Base-by-base conservation (phyloP, 139 green algal species). In the Micractinium sp. region DNA sequence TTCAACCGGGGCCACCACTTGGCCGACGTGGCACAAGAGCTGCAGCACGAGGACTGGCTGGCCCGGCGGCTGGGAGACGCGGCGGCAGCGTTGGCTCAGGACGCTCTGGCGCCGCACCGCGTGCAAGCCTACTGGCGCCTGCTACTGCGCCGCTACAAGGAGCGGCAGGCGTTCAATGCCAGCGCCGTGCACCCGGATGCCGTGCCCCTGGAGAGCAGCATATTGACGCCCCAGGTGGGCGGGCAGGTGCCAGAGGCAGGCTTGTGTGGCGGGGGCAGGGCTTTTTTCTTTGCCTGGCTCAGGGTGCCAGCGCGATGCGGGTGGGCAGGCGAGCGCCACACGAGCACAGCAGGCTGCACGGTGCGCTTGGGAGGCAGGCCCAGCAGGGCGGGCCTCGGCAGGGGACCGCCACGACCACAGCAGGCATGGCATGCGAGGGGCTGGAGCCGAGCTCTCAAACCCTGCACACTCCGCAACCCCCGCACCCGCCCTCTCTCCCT, bases 51-150 rank as follows among this genome's bases (percentile, higher is more conserved):
- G 35, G 61, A 78, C 12, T 61, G 35, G 35, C 35, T 63, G 61
- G 61, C 82, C 20, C 22, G 36, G 61, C 61, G 82, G 35, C 0
- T 77, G 22, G 82, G 82, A 18, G 61, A 23, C 0, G 82, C 35
- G 9, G 82, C 22, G 19, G 61, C 61, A 5, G 35, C 12, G 33
- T 33, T 87, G 35, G 61, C 41, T 14, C 9, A 1, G 2, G 67
- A 76, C 25, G 23, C 61, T 0, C 82, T 87, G 35, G 60, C 82
- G 23, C 82, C 61, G 23, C 12, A 7, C 41, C 23, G 18, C 0
- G 14, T 63, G 23, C 61, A 77, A 61, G 82, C 82, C 31, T 87
- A 87, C 83, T 87, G 83, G 83, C 83, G 33, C 35, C 83, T 31
- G 14, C 66, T 87, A 66, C 66, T 87, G 67, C 1, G 4, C 0